phyloP scores from a whole-genome alignment of 1,284 basidiomycete genomes.

The Entoloma clypeatum region DNA sequence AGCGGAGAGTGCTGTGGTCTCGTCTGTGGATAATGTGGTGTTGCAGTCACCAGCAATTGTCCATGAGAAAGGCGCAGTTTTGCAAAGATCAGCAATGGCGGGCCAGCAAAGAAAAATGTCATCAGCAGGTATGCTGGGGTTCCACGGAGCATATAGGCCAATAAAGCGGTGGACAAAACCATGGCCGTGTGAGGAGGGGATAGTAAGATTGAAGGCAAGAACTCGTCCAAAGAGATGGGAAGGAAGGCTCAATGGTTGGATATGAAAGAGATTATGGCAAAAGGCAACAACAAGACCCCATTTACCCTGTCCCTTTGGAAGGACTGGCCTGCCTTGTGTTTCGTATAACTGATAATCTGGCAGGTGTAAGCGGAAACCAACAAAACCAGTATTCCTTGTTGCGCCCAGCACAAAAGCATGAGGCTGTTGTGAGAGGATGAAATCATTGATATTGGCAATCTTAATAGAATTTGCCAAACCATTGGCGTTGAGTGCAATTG shows the following conservation, averaged over 20 bases:
- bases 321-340: too few relatives aligned
- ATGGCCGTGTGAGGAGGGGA: constrained; percentile 10
- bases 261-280: constrained; percentile 1
- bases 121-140: constrained; percentile 10
- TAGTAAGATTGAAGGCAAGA: constrained; percentile 16
- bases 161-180: constrained; percentile 19
- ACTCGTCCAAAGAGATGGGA: constrained; percentile 11
- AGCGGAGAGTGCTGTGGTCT: constrained; percentile 2
- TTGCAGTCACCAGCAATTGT: constrained; percentile 19
- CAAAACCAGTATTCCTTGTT: too few relatives aligned
- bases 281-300: constrained; percentile 20
- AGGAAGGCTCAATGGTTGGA: constrained; percentile 1
- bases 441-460: too few relatives aligned
- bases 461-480: too few relatives aligned
- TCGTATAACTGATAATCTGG: too few relatives aligned
- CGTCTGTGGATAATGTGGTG: constrained; percentile 6
- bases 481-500: too few relatives aligned
- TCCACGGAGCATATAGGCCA: constrained; percentile 19
- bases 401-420: too few relatives aligned
- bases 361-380: too few relatives aligned
- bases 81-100: constrained; percentile 12
- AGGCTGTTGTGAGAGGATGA: too few relatives aligned
- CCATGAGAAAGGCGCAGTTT: constrained; percentile 14
- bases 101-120: constrained; percentile 15
- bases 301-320: too few relatives aligned